Evolutionary conservation across 352 stramenopile genomes (phyloP).

Genomic region (Globisporangium rhizosaccharum): DNA sequence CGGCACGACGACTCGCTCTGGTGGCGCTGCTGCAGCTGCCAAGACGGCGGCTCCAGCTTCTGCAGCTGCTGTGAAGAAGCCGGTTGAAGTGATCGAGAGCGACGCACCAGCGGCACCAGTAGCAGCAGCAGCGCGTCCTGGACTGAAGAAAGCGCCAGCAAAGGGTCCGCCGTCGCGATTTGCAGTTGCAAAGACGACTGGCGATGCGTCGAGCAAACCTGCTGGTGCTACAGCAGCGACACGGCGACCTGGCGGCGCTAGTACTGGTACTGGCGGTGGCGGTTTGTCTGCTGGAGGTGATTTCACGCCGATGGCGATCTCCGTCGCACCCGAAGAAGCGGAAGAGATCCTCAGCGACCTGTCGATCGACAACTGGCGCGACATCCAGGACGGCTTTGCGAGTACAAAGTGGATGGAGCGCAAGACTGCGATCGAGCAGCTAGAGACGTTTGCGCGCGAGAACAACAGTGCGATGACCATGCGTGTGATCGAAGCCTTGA

Average conservation of each 20-base stretch:
- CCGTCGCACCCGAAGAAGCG: conserved; percentile 60
- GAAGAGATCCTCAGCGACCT: conserved; percentile 50
- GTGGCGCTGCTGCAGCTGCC: conserved; percentile 14
- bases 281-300: conserved; percentile 26
- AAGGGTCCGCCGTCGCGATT: conserved; percentile 45
- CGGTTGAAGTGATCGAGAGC: conserved; percentile 20
- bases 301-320: conserved; percentile 61
- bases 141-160: conserved; percentile 29
- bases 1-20: conserved; percentile 14
- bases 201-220: conserved; percentile 22
- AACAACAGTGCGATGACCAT: conserved; percentile 52
- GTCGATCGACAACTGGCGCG: conserved; percentile 50
- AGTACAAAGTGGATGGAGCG: conserved; percentile 83
- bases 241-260: conserved; percentile 24
- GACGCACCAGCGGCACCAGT: conserved; percentile 12
- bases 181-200: conserved; percentile 33
- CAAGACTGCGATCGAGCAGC: conserved; percentile 63
- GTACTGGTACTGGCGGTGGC: conserved; percentile 5
- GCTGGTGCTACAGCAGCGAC: conserved; percentile 1
- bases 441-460: conserved; percentile 54
- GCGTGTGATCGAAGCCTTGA: conserved; percentile 67
- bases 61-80: conserved; percentile 13
- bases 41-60: conserved; percentile 2
- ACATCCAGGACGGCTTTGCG: conserved; percentile 50
- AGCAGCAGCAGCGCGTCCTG: conserved; percentile 4